These are phyloP conservation scores for Bryoerythrophyllum caledonicum DNA, from an alignment of 225 moss, liverwort and hornwort species.

Conservation along the genomic window DNA sequence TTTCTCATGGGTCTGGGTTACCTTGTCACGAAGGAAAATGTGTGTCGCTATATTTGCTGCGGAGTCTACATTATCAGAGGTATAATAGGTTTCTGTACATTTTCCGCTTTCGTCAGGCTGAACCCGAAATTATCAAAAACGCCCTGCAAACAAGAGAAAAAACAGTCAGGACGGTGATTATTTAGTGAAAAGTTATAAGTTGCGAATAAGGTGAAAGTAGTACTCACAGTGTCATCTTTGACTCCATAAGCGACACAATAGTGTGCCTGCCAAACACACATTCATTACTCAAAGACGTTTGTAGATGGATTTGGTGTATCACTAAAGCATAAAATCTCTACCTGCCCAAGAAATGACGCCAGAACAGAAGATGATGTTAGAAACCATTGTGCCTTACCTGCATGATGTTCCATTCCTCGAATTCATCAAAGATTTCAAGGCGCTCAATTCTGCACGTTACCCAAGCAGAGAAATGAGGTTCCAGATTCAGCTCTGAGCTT, in stretches of 20 bases:
- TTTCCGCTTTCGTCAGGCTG: not conserved
- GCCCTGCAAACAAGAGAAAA: conserved; percentile 12
- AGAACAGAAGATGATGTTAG: not conserved
- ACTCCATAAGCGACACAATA: conserved; percentile 78
- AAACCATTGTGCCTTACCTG: conserved; percentile 48
- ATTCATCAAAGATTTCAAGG: conserved; percentile 94
- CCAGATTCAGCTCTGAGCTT: not conserved
- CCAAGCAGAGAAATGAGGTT: not conserved
- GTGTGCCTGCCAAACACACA: conserved; percentile 53
- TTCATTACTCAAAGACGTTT: not conserved
- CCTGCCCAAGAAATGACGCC: not conserved
- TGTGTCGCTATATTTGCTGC: not conserved
- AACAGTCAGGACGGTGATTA: conserved; percentile 8
- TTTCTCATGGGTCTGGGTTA: not conserved
- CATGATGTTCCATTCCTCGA: conserved; percentile 99
- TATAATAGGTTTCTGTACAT: conserved; percentile 3
- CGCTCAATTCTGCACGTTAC: conserved; percentile 51
- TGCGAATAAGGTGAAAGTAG: not conserved
- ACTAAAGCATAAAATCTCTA: not conserved
- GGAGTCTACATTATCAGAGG: conserved; percentile 9
- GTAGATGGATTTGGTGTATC: not conserved
- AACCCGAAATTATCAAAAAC: conserved; percentile 35
- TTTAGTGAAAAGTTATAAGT: not conserved
- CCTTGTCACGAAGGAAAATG: not conserved
- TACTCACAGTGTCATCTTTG: conserved; percentile 68